Evolutionary conservation across 1,139 yeast genomes (phyloP), one percentile per base, ranked within the genome.

Genomic region (Magnusiomyces ingens): DNA sequence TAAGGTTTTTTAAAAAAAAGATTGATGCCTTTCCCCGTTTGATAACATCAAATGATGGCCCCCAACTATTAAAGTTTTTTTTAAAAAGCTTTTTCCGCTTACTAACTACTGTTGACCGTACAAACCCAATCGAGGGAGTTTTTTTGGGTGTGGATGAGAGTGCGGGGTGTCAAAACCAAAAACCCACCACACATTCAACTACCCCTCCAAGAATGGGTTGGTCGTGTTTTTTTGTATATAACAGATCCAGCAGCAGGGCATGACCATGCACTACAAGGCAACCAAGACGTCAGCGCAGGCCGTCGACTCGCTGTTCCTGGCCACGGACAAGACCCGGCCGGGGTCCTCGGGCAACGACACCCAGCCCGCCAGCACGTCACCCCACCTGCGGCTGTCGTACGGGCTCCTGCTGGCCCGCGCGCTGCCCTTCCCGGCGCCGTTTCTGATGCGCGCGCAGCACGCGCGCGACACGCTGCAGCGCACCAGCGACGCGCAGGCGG

Each of bases 241-340:
- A 17, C 22, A 48, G 50, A 48, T 44, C 18, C 32, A 38, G 26
- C 35, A 10, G 1, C 15, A 26, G 8, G 49, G 45, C 5, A 50
- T 53, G 47, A 51, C 53, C 1, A 53, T 53, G 56, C 56, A 53
- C 42, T 53, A 53, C 42, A 53, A 50, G 35, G 56, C 56, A 1
- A 37, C 45, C 32, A 50, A 48, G 37, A 18, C 46, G 6, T 19
- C 48, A 32, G 32, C 17, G 3, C 29, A 45, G 3, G 36, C 41
- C 8, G 18, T 45, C 15, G 48, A 45, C 32, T 38, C 35, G 18
- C 36, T 45, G 12, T 19, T 45, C 5, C 36, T 35, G 19, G 32
- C 32, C 32, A 26, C 32, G 32, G 32, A 26, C 32, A 26, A 26
- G 32, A 26, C 32, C 32, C 32, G 32, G 32, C 32, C 32, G 32